A percentile compares a stretch with the other conserved stretches of the same genome.
phyloP scores from a whole-genome alignment of 78 protist species.

The Salpingoeca rosetta region DNA sequence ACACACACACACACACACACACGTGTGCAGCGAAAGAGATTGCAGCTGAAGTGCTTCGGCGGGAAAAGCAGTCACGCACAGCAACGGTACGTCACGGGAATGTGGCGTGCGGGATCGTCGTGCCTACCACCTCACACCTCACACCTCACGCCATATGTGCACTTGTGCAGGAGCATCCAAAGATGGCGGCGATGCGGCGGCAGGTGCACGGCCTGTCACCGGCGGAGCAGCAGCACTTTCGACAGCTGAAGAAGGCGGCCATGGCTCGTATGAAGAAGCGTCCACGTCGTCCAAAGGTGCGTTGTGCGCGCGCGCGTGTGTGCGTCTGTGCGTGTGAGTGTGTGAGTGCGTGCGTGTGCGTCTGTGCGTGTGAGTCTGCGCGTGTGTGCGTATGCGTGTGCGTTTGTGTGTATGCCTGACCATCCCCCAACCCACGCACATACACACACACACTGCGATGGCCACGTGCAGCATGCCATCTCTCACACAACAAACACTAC shows the following conservation, averaged over 20 bases:
- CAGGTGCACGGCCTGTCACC: background rate
- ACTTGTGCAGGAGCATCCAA: too few species aligned
- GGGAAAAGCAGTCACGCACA: background rate
- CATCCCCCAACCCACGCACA: background rate
- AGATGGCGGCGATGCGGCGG: background rate
- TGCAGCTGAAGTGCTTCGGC: background rate
- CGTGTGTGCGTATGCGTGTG: constrained; percentile 16
- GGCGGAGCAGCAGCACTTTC: background rate
- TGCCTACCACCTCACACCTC: too few species aligned
- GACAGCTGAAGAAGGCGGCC: background rate
- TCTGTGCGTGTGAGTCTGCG: constrained; percentile 5
- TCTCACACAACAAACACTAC: background rate
- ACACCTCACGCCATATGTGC: too few species aligned
- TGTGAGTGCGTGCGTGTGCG: too few species aligned
- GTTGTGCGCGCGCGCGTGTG: too few species aligned
- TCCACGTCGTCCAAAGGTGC: too few species aligned
- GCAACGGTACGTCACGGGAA: background rate
- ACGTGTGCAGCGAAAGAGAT: background rate
- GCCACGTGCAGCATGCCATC: background rate
- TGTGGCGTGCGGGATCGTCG: background rate
- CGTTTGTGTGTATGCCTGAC: background rate
- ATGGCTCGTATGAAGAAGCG: too few species aligned
- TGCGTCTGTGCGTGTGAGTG: too few species aligned
- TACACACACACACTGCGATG: background rate
- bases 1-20: background rate